Percentiles rank a stretch among this genome's conserved stretches.
Conservation (phyloP, 2,329 filamentous ascomycete genomes). For the Fusarium pininemorale region DNA sequence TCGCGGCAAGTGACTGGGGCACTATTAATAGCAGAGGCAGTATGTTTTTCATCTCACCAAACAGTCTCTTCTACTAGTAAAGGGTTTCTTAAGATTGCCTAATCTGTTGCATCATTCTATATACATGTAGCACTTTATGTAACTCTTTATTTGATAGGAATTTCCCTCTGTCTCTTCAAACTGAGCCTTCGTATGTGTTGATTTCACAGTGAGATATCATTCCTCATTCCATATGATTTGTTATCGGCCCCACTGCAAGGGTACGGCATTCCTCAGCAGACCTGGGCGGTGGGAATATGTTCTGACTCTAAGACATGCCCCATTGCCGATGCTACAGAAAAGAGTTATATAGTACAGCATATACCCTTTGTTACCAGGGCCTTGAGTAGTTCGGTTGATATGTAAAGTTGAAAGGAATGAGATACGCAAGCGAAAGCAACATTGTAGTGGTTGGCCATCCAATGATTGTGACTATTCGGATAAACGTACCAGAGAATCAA, state of each 20-base stretch:
- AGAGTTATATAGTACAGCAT: too few relatives aligned
- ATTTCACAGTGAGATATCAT: neutral
- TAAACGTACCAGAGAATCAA: too few relatives aligned
- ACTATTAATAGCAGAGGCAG: neutral
- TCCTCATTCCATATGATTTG: too few relatives aligned
- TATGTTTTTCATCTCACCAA: neutral
- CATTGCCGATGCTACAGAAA: too few relatives aligned
- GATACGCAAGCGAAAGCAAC: neutral
- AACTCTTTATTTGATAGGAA: neutral
- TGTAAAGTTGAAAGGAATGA: neutral
- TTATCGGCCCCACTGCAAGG: neutral
- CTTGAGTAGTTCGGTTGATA: accelerated
- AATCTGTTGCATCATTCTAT: too few relatives aligned
- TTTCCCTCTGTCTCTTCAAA: neutral
- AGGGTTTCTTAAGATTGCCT: neutral
- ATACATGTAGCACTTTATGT: neutral
- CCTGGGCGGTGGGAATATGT: neutral
- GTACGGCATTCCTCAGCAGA: neutral
- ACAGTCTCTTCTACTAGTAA: accelerated
- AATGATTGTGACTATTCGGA: accelerated
- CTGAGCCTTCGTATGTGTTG: accelerated
- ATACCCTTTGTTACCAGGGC: too few relatives aligned
- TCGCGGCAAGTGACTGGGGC: neutral
- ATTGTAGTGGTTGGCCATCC: too few relatives aligned
- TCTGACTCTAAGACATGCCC: neutral